Evolutionary conservation across 1,284 basidiomycete genomes (phyloP), one percentile per base, ranked within the genome.

Genomic region (Moesziomyces antarcticus): DNA sequence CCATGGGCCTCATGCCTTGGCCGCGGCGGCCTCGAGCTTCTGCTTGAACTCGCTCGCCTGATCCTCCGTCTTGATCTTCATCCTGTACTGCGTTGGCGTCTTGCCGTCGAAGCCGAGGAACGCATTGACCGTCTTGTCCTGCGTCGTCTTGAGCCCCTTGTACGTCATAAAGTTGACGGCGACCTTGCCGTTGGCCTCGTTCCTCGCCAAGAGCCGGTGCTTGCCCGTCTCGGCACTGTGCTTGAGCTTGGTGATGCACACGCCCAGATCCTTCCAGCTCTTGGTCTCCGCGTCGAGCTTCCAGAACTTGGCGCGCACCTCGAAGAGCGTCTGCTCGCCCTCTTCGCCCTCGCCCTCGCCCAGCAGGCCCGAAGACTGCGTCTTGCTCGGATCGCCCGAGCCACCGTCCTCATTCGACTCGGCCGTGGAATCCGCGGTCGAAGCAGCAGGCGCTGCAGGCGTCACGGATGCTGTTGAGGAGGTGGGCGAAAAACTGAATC

Each of bases 331-430:
- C 5, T 45, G 49, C 51, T 82, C 80, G 22, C 61, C 69, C 40
- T 82, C 79, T 51, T 82, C 80, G 18, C 80, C 80, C 45, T 82
- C 72, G 44, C 80, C 80, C 22, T 72, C 63, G 37, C 77, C 75
- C 9, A 77, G 62, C 22, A 75, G 56, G 30, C 68, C 73, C 11
- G 58, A 63, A 2, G 63, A 56, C 11, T 56, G 48, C 10, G 56
- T 22, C 30, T 55, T 56, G 60, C 53, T 60, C 3, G 70, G 46
- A 27, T 67, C 70, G 21, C 35, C 56, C 8, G 30, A 18, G 8
- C 33, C 13, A 18, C 37, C 43, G 9, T 45, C 43, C 9, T 45
- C 43, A 25, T 6, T 45, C n/a, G 20, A 21, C 20, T 45, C 43
- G 18, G 46, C 10, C 14, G 52, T 24, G 25, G 5, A 27, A 13